Evolutionary conservation across 768 basidiomycete genomes (phyloP), one percentile per base, ranked within the genome.

Genomic region (Hygrophorus russula): DNA sequence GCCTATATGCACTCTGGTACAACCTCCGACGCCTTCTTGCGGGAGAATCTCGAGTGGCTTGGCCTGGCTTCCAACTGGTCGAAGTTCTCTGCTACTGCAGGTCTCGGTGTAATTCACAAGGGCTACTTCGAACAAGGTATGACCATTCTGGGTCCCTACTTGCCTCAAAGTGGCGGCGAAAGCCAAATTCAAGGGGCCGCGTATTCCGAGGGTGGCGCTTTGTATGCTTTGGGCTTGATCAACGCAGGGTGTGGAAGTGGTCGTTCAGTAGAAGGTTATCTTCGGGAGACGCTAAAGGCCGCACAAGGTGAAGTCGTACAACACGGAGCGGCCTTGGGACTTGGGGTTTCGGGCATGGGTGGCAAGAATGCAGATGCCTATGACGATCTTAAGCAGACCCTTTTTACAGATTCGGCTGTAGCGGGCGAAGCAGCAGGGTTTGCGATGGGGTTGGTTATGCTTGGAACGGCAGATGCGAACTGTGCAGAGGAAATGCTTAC

Each of bases 1-100:
- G 92, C 96, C 1, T 98, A 93, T 60, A 93, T 94, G 80, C 83
- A 96, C 57, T 81, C 94, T n/a, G 96, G 96, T 37, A 99, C 96
- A 2, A 91, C 92, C 0, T 93, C 92, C 1, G 96, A 99, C 55
- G 58, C 74, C 18, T 99, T 98, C 66, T 69, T 99, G 14, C 80
- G 92, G 10, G 89, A 97, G 41, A 98, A 98, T 59, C 74, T 99
- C 28, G 94, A 97, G 57, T 99, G 93, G 92, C 76, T 99, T 3
- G 87, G 79, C 8, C 74, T 89, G 42, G 96, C 96, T 2, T 83
- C 83, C 19, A 98, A 99, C 59, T 99, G 96, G 96, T 88, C 91
- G 20, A 99, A 98, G 57, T 99, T 98, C 65, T 89, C 91, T 3
- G 90, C 96, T 5, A 97, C 96, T 10, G 92, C 96, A 14, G 92